Base-by-base conservation (phyloP, 1,139 yeast species). In the Saccharomyces hybrid region DNA sequence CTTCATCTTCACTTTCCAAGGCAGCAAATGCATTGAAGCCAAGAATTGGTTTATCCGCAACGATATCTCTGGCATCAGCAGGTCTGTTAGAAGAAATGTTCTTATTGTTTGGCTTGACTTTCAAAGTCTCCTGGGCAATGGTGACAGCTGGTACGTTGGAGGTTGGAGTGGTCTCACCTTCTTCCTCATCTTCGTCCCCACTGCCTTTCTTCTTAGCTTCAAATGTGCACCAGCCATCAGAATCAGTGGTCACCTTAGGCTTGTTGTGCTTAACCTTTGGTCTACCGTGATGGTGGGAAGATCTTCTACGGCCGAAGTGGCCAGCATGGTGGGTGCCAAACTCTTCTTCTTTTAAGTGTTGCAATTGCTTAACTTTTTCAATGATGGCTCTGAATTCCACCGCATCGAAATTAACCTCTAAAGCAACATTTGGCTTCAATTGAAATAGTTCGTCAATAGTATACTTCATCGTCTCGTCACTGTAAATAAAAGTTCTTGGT, bases 1-100 rank as follows among this genome's bases (percentile, higher is more conserved):
- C 86, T 27, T 73, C 77, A 50, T 77, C 83, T 48, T 82, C 89
- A 57, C 76, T 82, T 50, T 80, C 86, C 67, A 86, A 79, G 42
- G 91, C 91, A 62, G 84, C 90, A 69, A 86, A 86, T 8, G 93
- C 91, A 71, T 86, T 86, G 76, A 86, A 86, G 29, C 80, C 75
- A 50, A 76, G 78, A 60, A 81, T 81, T 59, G 81, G 86, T 62
- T 84, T 80, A 62, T 84, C 88, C 47, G 88, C 82, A 63, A 80
- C 76, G 55, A 83, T 78, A 65, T 86, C 91, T 66, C 86, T 79
- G 31, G 87, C 77, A 67, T 84, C 90, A 54, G 81, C 86, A 27
- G 90, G 85, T 71, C 83, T 84, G 47, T 86, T 81, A 27, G 88
- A 81, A 7, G 88, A 83, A 68, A 86, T 82, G 70, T 84, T 84